A percentile compares a stretch with the other conserved stretches of the same genome.
These are phyloP conservation scores for Elymus sibiricus DNA, from an alignment of 176 grass and related monocot genomes.

Conservation along the genomic window DNA sequence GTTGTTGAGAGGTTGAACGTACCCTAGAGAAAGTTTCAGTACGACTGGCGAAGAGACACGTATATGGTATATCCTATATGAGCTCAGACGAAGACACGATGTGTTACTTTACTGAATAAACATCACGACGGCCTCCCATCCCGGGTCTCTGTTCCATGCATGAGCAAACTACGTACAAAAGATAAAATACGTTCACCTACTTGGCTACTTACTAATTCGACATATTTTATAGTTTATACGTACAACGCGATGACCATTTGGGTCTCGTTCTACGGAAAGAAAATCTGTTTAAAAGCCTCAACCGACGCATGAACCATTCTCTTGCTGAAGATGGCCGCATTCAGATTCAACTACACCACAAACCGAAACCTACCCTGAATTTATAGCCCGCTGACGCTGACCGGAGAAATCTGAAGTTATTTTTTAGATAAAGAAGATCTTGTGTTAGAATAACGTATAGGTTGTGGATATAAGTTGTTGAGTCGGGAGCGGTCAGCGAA, in stretches of 20 bases:
- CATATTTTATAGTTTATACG: not conserved
- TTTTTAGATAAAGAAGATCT: not conserved
- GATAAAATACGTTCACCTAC: not conserved
- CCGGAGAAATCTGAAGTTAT: not conserved
- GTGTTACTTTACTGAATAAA: conserved; percentile 11
- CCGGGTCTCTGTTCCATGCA: not conserved
- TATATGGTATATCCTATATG: too few species aligned
- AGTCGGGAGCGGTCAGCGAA: not conserved
- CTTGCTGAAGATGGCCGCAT: not conserved
- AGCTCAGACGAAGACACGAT: not conserved
- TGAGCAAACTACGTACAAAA: not conserved
- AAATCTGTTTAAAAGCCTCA: not conserved
- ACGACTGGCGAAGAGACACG: not conserved
- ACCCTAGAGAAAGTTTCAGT: too few species aligned
- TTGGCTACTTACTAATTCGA: too few species aligned
- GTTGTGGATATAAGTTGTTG: not conserved
- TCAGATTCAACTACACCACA: not conserved
- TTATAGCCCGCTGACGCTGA: not conserved
- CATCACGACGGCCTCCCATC: not conserved
- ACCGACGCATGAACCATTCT: not conserved
- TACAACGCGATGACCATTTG: not conserved
- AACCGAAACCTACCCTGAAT: not conserved
- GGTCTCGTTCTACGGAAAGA: not conserved
- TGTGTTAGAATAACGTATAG: not conserved
- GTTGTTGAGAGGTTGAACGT: not conserved